Base-by-base conservation (phyloP, 2,329 filamentous ascomycete genomes). In the Epicoccum nigrum region DNA sequence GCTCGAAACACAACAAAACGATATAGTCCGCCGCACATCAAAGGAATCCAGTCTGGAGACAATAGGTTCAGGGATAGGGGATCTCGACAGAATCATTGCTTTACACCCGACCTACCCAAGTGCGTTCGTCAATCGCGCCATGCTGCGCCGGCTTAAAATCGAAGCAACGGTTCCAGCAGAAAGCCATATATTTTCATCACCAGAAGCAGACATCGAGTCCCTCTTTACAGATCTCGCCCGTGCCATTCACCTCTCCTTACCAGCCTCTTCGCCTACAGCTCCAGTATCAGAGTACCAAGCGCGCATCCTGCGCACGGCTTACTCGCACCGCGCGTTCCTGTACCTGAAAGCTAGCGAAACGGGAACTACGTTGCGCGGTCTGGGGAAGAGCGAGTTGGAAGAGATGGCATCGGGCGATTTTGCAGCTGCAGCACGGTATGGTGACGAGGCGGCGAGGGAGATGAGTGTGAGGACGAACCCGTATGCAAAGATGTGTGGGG, bases 91-190 rank as follows among this genome's bases (percentile, higher is more conserved):
- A 2, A 76, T 91, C 25, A 82, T 91, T 32, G 64, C 75, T 2
- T 72, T 81, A 19, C 69, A 84, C 45, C 86, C 88, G 3, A 72
- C 76, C 25, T 92, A 92, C 70, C 87, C 88, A 17, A 89, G 86
- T 56, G 87, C 85, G 5, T 82, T 84, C 51, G 88, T 91, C 68
- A 92, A 93, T 71, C 81, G 88, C 41, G 89, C 86, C 2, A 89
- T 92, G 69, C 80, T 86, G 7, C 62, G 82, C 23, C 76, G 87
- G 17, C 77, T 86, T 39, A 72, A 85, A 7, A 35, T 48, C n/a
- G 51, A 54, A 34, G 34, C 43, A 16, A 13, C 28, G 5, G 16
- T 52, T 4, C 27, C 43, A 11, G 12, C n/a, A 3, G 20, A 40
- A 15, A 19, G n/a, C 12, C 20, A 45, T 4, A 56, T 65, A 4